phyloP scores from a whole-genome alignment of 305 asterid genomes.

The Caryopteris hybrid region DNA sequence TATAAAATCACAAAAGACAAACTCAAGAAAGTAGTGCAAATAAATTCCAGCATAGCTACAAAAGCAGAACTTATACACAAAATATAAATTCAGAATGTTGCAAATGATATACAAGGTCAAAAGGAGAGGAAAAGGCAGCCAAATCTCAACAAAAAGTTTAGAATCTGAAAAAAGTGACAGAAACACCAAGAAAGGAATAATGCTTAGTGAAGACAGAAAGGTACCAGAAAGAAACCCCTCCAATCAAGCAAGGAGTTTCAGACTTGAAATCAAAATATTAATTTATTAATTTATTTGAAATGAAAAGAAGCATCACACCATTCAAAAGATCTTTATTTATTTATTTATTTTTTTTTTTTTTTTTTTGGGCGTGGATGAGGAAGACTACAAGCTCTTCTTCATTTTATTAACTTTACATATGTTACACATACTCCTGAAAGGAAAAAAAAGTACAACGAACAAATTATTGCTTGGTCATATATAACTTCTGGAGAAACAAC shows the following conservation, averaged over 20 bases:
- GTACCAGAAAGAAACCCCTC: conserved; percentile 14
- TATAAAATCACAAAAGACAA: conserved; percentile 16
- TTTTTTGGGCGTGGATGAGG: too few relatives aligned
- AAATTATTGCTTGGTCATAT: too few relatives aligned
- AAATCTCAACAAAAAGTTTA: not conserved
- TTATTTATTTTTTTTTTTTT: too few relatives aligned
- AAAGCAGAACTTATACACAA: not conserved
- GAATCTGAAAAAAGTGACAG: conserved; percentile 9
- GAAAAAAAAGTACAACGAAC: not conserved
- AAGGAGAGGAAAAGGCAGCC: not conserved
- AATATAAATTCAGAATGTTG: conserved; percentile 11
- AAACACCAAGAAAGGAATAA: conserved; percentile 14
- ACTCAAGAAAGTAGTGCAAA: conserved; percentile 6
- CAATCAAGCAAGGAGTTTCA: conserved; percentile 15
- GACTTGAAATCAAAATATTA: not conserved
- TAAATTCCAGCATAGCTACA: not conserved
- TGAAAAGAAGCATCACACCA: too few relatives aligned
- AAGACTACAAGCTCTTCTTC: too few relatives aligned
- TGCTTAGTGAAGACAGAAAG: conserved; percentile 13
- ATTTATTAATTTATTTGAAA: not conserved
- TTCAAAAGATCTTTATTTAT: too few relatives aligned
- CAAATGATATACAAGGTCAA: conserved; percentile 9
- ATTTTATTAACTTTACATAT: too few relatives aligned
- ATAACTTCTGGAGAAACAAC: too few relatives aligned
- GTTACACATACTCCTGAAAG: too few relatives aligned